phyloP scores from a whole-genome alignment of 345 rosid species.

The Fremontodendron californicum region DNA sequence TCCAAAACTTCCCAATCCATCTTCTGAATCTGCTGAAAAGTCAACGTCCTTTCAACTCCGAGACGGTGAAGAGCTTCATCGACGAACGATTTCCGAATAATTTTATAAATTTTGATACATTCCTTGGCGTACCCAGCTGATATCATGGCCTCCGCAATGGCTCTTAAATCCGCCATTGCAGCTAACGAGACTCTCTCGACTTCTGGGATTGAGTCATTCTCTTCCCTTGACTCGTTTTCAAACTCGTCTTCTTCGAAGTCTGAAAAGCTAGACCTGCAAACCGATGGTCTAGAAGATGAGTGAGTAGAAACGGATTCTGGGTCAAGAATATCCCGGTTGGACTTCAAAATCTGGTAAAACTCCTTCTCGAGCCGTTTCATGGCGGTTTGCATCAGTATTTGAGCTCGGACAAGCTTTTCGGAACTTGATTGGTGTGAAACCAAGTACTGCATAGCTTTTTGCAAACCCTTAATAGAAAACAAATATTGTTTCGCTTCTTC shows the following conservation, averaged over 20 bases:
- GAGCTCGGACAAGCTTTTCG: conserved; percentile 50
- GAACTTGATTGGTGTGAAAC: conserved; percentile 32
- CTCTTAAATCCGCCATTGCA: conserved; percentile 48
- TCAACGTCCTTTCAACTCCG: conserved; percentile 47
- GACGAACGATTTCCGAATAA: conserved; percentile 50
- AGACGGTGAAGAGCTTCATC: conserved; percentile 50
- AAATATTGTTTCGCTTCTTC: conserved; percentile 54
- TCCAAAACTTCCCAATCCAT: conserved; percentile 70
- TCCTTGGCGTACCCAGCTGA: conserved; percentile 60
- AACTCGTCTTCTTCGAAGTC: conserved; percentile 24
- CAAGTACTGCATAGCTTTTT: conserved; percentile 56
- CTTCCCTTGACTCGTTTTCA: conserved; percentile 17
- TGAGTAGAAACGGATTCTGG: conserved; percentile 47
- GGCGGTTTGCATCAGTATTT: conserved; percentile 48
- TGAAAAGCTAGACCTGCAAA: conserved; percentile 7
- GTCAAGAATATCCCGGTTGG: conserved; percentile 43
- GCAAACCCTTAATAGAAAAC: conserved; percentile 42
- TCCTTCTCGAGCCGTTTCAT: conserved; percentile 72
- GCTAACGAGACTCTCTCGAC: conserved; percentile 21
- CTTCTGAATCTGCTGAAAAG: conserved; percentile 40
- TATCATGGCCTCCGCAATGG: conserved; percentile 73
- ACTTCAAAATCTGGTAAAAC: conserved; percentile 55
- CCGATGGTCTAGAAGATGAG: conserved; percentile 24
- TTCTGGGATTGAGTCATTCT: conserved; percentile 20
- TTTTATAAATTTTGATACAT: conserved; percentile 58